Evolutionary conservation across 352 stramenopile genomes (phyloP), one percentile per base, ranked within the genome.

Genomic region (Globisporangium apiculatum): DNA sequence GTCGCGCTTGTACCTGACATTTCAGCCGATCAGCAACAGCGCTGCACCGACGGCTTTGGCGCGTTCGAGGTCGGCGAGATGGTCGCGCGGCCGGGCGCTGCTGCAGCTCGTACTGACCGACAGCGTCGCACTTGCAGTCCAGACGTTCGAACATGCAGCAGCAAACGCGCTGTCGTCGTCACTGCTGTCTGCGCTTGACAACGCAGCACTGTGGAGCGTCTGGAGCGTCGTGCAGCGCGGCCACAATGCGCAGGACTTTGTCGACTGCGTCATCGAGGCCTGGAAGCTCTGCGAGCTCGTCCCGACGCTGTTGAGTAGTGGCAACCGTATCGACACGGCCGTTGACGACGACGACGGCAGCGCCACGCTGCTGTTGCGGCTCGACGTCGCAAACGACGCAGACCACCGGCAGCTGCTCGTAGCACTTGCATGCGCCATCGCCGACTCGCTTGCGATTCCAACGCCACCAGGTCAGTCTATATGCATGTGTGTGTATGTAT

Each of bases 351-450:
- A 24, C 18, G 18, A 24, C 18, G 1, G 1, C 4, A 42, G 55
- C 56, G 18, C 24, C 12, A 31, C 51, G 18, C 12, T 60, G 7
- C 47, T 65, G 8, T 41, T 78, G 14, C 10, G 48, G 7, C 18
- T 79, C n/a, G 50, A 74, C 40, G 4, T 51, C 0, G 11, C 46
- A 24, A 41, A 52, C 8, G 57, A 68, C n/a, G 18, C 48, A 0
- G 57, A 72, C 7, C 62, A 74, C 3, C n/a, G 56, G n/a, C 60
- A 68, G 31, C 51, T 79, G 3, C 45, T 79, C 36, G 60, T 63
- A 0, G 58, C 65, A 6, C 65, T 59, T 14, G 71, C 67, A 4
- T 73, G 67, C 41, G 68, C 74, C 49, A 64, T 79, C 31, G 65
- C 67, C 8, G 31, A 56, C 7, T 79, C 71, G 10, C 47, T 73